Percentiles rank a stretch among this genome's conserved stretches.
Conservation (phyloP, 305 asterid species). For the Fraxinus sp. region DNA sequence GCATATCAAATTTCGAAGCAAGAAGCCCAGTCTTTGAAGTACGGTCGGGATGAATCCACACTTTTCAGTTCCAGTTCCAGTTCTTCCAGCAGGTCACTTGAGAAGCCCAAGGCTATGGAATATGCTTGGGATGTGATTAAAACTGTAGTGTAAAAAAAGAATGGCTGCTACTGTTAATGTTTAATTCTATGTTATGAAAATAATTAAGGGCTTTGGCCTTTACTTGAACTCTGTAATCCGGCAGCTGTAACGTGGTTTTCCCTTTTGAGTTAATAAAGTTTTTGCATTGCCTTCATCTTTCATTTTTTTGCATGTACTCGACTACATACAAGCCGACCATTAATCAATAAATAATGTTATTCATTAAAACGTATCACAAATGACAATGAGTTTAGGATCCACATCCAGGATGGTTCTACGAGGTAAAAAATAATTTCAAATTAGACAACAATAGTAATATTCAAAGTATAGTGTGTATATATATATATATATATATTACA, state of each 20-base stretch:
- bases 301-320: too few relatives aligned
- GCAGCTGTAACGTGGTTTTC: neutral
- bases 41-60: constrained; percentile 40
- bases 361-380: too few relatives aligned
- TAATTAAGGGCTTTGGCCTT: constrained; percentile 18
- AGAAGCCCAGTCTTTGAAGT: constrained; percentile 53
- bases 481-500: too few relatives aligned
- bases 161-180: neutral
- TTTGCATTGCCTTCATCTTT: too few relatives aligned
- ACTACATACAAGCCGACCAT: too few relatives aligned
- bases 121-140: constrained; percentile 38
- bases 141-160: constrained; percentile 20
- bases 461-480: too few relatives aligned
- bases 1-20: constrained; percentile 41
- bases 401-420: too few relatives aligned
- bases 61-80: constrained; percentile 29
- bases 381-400: too few relatives aligned
- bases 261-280: too few relatives aligned
- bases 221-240: constrained; percentile 1
- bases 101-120: constrained; percentile 27
- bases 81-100: constrained; percentile 20
- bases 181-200: neutral
- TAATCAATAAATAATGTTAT: too few relatives aligned
- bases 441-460: too few relatives aligned
- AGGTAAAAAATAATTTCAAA: too few relatives aligned